These are phyloP conservation scores for Fusarium nygamai DNA, from an alignment of 2,329 filamentous ascomycete species.

Conservation along the genomic window DNA sequence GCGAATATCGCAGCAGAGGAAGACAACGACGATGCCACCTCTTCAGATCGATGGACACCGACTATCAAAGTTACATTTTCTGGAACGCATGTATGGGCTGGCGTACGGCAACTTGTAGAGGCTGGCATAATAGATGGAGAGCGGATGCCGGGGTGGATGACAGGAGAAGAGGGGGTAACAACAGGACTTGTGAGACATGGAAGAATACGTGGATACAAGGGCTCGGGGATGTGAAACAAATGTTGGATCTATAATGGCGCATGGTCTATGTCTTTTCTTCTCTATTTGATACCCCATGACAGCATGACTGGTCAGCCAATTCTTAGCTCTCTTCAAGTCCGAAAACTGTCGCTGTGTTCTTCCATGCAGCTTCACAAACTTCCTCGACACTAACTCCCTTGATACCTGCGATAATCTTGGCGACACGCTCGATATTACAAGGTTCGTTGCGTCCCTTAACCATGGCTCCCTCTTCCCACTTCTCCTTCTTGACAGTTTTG, in stretches of 20 bases:
- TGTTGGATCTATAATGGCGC: constrained; percentile 29
- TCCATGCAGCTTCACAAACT: constrained; percentile 87
- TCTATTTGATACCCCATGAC: constrained; percentile 46
- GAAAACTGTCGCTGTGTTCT: constrained; percentile 84
- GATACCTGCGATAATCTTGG: constrained; percentile 86
- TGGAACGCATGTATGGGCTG: constrained; percentile 82
- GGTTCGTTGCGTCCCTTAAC: constrained; percentile 96
- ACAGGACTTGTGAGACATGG: constrained; percentile 75
- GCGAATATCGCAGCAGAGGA: constrained; percentile 37
- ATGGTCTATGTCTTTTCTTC: constrained; percentile 42
- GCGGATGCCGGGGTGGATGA: constrained; percentile 90
- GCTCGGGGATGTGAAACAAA: constrained; percentile 59
- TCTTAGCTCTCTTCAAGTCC: constrained; percentile 61
- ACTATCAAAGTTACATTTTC: constrained; percentile 72
- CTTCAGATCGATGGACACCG: constrained; percentile 47
- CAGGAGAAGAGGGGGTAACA: constrained; percentile 84
- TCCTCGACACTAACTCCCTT: constrained; percentile 83
- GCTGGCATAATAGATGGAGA: constrained; percentile 78
- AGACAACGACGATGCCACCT: constrained; percentile 41
- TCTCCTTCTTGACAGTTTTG: constrained; percentile 94
- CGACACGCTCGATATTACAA: constrained; percentile 85
- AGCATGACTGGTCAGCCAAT: constrained; percentile 12
- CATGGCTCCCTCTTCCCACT: constrained; percentile 87
- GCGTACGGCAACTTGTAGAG: constrained; percentile 81
- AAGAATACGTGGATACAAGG: constrained; percentile 68